Evolutionary conservation across 306 rosid genomes (phyloP).

Genomic region (Lathyrus oleraceus): DNA sequence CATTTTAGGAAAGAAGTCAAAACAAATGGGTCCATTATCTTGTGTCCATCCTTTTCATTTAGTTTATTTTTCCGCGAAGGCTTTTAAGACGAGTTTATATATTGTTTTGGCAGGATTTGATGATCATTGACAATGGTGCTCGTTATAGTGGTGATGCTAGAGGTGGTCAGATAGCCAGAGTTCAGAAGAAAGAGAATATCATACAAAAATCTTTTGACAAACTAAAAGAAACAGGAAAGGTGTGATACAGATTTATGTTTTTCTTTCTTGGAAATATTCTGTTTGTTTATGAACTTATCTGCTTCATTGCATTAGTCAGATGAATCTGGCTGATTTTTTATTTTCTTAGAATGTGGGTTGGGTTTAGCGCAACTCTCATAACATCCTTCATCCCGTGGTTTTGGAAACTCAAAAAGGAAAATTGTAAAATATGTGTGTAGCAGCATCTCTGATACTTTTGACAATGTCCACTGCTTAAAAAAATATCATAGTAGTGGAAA

Average conservation of each 20-base stretch:
- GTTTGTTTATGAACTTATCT: conserved; percentile 27
- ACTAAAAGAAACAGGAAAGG: conserved; percentile 81
- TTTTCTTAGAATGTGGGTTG: too few relatives aligned
- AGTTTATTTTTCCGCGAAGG: background rate
- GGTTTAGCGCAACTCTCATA: too few relatives aligned
- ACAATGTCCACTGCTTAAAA: background rate
- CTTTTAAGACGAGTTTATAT: conserved; percentile 28
- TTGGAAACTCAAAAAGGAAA: conserved; percentile 9
- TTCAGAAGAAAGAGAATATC: conserved; percentile 65
- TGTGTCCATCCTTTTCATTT: background rate
- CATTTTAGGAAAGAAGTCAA: too few relatives aligned
- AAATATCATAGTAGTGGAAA: background rate
- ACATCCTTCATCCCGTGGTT: background rate
- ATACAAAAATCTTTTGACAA: conserved; percentile 72
- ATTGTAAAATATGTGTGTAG: conserved; percentile 7
- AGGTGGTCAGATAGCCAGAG: conserved; percentile 51
- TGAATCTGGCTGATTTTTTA: background rate
- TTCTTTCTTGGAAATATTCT: conserved; percentile 27
- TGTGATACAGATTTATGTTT: conserved; percentile 40
- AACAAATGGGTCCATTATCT: too few relatives aligned
- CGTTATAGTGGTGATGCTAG: conserved; percentile 40
- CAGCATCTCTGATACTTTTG: conserved; percentile 11
- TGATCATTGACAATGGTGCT: conserved; percentile 51
- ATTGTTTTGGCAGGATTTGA: conserved; percentile 51
- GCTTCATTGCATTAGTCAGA: conserved; percentile 10